Conservation (phyloP, 352 stramenopile genomes). For the Phytophthora agathidicida region DNA sequence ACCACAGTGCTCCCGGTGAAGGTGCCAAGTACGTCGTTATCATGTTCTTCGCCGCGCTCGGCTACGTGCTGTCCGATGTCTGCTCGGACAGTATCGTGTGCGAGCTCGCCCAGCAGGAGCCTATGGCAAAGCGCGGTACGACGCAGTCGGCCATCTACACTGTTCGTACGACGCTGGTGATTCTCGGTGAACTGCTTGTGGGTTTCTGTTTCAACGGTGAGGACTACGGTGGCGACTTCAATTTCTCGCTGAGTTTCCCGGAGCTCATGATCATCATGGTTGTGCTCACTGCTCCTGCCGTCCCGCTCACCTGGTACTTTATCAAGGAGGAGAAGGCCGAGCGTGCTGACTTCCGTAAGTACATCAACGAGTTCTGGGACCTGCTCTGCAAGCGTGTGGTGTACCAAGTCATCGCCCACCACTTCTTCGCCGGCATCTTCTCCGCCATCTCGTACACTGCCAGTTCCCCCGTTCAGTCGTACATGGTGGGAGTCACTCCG, state of each 20-base stretch:
- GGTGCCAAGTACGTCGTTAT: constrained; percentile 49
- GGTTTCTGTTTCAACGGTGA: constrained; percentile 65
- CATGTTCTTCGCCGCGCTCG: constrained; percentile 66
- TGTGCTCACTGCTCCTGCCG: constrained; percentile 21
- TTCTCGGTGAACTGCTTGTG: constrained; percentile 47
- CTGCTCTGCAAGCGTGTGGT: constrained; percentile 51
- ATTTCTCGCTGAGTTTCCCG: constrained; percentile 45
- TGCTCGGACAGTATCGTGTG: constrained; percentile 66
- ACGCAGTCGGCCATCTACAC: constrained; percentile 54
- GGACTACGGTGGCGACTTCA: constrained; percentile 55
- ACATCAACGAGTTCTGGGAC: constrained; percentile 48
- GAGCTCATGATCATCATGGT: constrained; percentile 56
- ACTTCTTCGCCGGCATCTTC: constrained; percentile 57
- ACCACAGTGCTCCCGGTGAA: constrained; percentile 40
- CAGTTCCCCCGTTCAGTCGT: constrained; percentile 37
- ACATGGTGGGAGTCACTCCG: constrained; percentile 42
- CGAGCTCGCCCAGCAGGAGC: constrained; percentile 63
- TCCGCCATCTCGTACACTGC: constrained; percentile 44
- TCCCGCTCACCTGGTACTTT: constrained; percentile 47
- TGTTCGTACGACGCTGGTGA: constrained; percentile 36
- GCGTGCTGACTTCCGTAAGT: constrained; percentile 35
- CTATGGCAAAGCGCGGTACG: constrained; percentile 50
- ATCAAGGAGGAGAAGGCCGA: constrained; percentile 45
- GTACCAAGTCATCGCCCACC: constrained; percentile 56
- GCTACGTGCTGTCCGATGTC: constrained; percentile 73